phyloP scores from a whole-genome alignment of 2,329 filamentous ascomycete species.

The Pyrenochaeta sp. region DNA sequence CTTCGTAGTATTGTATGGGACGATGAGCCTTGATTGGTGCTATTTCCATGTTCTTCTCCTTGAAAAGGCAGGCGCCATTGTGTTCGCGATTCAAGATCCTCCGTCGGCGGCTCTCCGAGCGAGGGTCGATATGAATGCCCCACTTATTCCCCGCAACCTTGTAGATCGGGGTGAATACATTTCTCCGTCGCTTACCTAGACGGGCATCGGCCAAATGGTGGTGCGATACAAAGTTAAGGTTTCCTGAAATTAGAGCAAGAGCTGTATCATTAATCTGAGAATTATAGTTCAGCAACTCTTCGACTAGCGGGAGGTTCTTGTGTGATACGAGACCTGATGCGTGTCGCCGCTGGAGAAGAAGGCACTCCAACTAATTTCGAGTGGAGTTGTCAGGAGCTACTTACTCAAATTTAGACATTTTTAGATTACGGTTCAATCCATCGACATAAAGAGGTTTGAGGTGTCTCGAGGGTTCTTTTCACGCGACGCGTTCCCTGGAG shows the following conservation, averaged over 20 bases:
- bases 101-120: conserved; percentile 3
- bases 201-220: not conserved
- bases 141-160: conserved; percentile 16
- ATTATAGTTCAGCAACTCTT: too few species aligned
- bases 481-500: not conserved
- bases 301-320: too few species aligned
- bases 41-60: not conserved
- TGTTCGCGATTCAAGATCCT: not conserved
- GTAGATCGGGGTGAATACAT: conserved; percentile 2
- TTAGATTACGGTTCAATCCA: too few species aligned
- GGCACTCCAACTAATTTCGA: too few species aligned
- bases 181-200: not conserved
- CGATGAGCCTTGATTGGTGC: not conserved
- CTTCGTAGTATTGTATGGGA: not conserved
- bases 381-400: too few species aligned
- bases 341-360: too few species aligned
- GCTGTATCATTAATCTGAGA: too few species aligned
- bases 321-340: too few species aligned
- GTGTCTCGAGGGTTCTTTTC: not conserved
- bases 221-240: not conserved
- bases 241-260: too few species aligned
- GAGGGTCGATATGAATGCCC: conserved; percentile 12
- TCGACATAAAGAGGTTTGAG: too few species aligned
- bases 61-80: conserved; percentile 9
- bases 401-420: not conserved